Evolutionary conservation across 768 basidiomycete species (phyloP), one percentile per base, ranked within the genome.

Genomic region (Suillus subluteus): DNA sequence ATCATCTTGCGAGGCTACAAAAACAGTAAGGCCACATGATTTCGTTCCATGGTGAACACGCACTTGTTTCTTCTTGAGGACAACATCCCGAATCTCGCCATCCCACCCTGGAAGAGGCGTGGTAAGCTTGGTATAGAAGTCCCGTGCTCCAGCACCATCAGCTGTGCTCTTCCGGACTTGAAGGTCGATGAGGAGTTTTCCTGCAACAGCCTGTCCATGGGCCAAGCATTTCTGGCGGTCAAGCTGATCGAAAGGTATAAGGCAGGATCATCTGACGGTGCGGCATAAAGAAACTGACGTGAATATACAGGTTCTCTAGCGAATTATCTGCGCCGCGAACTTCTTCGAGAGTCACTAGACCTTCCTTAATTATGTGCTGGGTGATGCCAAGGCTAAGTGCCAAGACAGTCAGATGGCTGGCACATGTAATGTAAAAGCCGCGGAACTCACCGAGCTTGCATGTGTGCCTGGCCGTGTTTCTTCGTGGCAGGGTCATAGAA

Each of bases 381-480:
- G 91, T 91, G 75, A 96, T 95, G 38, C 94, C 93, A 67, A 94
- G 81, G 32, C 93, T 93, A 65, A 7, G 15, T 54, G 3, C 4
- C 13, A 1, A 38, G 32, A 30, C 12, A 43, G 63, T 59, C n/a
- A 56, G 62, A 23, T 64, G 43, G 32, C 7, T 63, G 62, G 4
- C 70, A 62, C n/a, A 65, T 65, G 35, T 21, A 32, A 65, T 32
- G 6, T 8, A 30, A 7, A 62, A 58, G 16, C 44, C 26, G 23
- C 37, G 37, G 35, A 26, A 68, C 85, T 58, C 75, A 92, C 91
- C 92, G 87, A 55, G 92, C 93, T 78, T 95, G 91, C 94, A 94
- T 95, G 73, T 94, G 92, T 18, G 92, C 93, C 73, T 95, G 92
- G 21, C 94, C 92, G 71, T 95, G 94, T 76, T 94, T 94, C 77